Base-by-base conservation (phyloP, 2,329 filamentous ascomycete species). In the Curvularia spicifera region DNA sequence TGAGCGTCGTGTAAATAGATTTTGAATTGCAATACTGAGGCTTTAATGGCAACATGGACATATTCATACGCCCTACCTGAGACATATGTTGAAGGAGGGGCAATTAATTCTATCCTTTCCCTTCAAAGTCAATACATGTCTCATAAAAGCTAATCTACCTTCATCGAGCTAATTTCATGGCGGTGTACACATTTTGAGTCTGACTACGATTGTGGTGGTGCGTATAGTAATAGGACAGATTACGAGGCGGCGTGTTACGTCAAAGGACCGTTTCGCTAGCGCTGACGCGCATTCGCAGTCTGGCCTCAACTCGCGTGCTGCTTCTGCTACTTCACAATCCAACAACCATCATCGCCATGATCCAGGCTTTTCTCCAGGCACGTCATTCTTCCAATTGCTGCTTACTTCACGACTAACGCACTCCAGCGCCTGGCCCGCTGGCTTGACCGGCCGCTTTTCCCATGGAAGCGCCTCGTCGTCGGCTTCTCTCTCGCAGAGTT, bases 391-490 rank as follows among this genome's bases (percentile, higher is more conserved):
- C 22, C 52, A 48, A 3, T 37, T 40, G 20, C n/a, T 24, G 12
- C 22, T 12, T 12, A 20, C 1, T 8, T 33, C 18, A 33, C 5
- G 5, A 24, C 63, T 72, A 53, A 74, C 53, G 47, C 2, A 45
- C 15, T 35, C 24, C 44, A 87, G 83, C 82, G 85, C 82, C 88
- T 98, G 68, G 91, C 92, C 75, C 87, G 87, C 78, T 88, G 90
- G 78, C 89, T 98, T 71, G 95, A 99, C 82, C 88, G 91, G 74
- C 93, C 94, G 57, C 83, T 91, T 74, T 97, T 98, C 82, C 94
- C 95, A 54, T 99, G 95, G 95, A 99, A 97, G 87, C 90, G 88
- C 77, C 87, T 99, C 71, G 93, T 99, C 71, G 86, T 98, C 69
- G 91, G 93, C 71, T 99, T 99, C 82, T 96, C 93, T 29, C 78